Percentiles rank a stretch among this genome's conserved stretches.
These are phyloP conservation scores for Narthecium ossifragum DNA, from an alignment of 106 monocot genomes.

Conservation along the genomic window DNA sequence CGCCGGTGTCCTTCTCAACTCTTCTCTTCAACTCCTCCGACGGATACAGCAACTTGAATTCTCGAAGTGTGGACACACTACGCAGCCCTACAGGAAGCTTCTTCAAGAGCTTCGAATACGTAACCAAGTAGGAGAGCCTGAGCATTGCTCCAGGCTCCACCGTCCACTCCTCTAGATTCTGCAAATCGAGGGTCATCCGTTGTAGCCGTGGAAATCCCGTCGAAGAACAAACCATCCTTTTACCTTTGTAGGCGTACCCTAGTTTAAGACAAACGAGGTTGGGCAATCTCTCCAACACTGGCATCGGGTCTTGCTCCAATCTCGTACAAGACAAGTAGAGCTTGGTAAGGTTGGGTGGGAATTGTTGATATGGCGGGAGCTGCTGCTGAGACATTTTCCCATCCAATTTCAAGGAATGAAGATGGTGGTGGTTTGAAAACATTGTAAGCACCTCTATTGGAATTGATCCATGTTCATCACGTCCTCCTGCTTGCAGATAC, in stretches of 20 bases:
- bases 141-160: constrained; percentile 18
- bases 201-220: constrained; percentile 17
- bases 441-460: neutral
- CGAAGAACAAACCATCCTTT: constrained; percentile 1
- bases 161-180: constrained; percentile 4
- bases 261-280: constrained; percentile 7
- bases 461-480: neutral
- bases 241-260: neutral
- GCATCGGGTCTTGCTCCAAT: constrained; percentile 19
- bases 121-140: constrained; percentile 1
- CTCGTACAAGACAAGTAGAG: neutral
- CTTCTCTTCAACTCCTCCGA: neutral
- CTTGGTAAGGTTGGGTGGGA: constrained; percentile 2
- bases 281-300: constrained; percentile 12
- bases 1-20: neutral
- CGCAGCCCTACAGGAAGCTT: constrained; percentile 15
- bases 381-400: neutral
- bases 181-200: neutral
- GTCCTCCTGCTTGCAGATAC: no score
- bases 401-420: neutral
- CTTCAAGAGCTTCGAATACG: neutral
- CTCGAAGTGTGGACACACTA: neutral
- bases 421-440: neutral
- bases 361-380: neutral
- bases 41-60: neutral